Evolutionary conservation across 257 asterid genomes (phyloP).

Genomic region (Marsdenia floribunda): DNA sequence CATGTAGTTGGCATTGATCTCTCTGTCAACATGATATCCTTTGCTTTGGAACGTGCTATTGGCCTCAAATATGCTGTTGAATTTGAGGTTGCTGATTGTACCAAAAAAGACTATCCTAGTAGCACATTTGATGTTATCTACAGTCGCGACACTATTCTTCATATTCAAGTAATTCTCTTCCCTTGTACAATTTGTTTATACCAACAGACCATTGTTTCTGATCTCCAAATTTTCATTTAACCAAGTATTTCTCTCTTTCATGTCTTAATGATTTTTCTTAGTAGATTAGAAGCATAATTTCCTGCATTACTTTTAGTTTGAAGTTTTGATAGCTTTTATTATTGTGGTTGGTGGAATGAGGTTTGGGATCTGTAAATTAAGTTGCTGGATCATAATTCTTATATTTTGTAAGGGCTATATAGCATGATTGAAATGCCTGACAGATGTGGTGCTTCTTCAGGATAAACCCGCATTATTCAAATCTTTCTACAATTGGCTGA

Average conservation of each 20-base stretch:
- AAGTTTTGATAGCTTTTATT: not conserved
- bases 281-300: not conserved
- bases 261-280: not conserved
- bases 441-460: conserved; percentile 32
- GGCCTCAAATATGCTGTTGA: conserved; percentile 90
- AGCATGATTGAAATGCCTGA: not conserved
- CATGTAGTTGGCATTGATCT: conserved; percentile 94
- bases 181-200: conserved; percentile 4
- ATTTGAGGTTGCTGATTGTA: conserved; percentile 97
- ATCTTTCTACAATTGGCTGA: conserved; percentile 92
- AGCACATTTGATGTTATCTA: conserved; percentile 81
- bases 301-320: not conserved
- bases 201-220: conserved; percentile 9
- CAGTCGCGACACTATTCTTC: conserved; percentile 95
- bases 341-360: not conserved
- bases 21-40: conserved; percentile 90
- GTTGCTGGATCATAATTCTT: not conserved
- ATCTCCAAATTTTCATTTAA: not conserved
- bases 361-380: not conserved
- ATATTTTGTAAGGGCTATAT: not conserved
- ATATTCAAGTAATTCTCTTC: conserved; percentile 57
- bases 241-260: not conserved
- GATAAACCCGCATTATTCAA: conserved; percentile 88
- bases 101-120: conserved; percentile 76
- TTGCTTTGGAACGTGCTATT: conserved; percentile 87